These are phyloP conservation scores for Zopfochytrium polystomum DNA, from an alignment of 371 early-diverging fungal species.

Conservation along the genomic window DNA sequence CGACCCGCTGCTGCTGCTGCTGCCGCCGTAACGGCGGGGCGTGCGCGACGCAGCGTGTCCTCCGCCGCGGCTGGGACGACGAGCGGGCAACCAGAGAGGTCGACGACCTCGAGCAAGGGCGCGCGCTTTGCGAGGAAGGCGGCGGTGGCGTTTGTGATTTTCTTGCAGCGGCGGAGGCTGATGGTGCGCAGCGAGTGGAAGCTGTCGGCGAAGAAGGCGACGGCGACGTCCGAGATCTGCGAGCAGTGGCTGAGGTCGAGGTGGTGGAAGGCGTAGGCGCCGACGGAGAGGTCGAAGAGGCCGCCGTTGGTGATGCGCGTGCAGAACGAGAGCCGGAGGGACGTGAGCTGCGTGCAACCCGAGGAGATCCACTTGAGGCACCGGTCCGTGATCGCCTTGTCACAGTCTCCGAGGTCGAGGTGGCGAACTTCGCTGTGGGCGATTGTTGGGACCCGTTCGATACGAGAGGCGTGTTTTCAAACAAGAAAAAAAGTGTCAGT, in stretches of 20 bases:
- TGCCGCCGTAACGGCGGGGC: no score
- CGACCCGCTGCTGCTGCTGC: no score
- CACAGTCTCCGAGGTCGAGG: constrained; percentile 44
- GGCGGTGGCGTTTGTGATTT: constrained; percentile 40
- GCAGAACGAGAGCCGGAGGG: constrained; percentile 44
- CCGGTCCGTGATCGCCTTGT: constrained; percentile 44
- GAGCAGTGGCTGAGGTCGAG: constrained; percentile 39
- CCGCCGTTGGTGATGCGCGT: constrained; percentile 45
- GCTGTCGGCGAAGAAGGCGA: constrained; percentile 38
- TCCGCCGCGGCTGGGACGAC: constrained; percentile 23
- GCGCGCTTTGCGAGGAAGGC: constrained; percentile 30
- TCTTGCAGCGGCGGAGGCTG: constrained; percentile 36
- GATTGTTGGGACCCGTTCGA: no score
- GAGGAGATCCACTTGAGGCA: constrained; percentile 50
- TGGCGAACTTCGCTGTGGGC: constrained; percentile 24
- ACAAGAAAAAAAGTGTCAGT: no score
- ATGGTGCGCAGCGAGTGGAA: constrained; percentile 31
- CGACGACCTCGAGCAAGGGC: constrained; percentile 19
- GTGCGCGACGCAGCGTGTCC: no score
- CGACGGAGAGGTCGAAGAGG: constrained; percentile 44
- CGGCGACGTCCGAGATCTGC: constrained; percentile 42
- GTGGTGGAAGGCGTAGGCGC: constrained; percentile 29
- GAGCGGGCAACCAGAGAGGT: constrained; percentile 39
- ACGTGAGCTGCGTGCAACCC: constrained; percentile 29
- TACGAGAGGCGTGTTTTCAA: no score